phyloP scores from a whole-genome alignment of 345 rosid species.

The Chamaenerion angustifolium region DNA sequence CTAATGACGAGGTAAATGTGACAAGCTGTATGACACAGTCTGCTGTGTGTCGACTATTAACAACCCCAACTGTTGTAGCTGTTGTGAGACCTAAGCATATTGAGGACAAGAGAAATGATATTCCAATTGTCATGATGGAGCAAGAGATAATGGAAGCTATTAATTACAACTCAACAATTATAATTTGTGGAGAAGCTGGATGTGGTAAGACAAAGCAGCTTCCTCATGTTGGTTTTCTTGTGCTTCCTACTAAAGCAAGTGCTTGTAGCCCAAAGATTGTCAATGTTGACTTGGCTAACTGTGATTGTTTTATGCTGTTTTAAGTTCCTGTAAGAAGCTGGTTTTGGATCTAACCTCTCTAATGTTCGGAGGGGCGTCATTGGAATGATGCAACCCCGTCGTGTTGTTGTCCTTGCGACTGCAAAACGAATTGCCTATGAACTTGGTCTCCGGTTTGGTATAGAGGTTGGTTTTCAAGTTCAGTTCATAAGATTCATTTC shows the following conservation, averaged over 20 bases:
- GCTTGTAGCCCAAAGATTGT: slow-evolving; percentile 1
- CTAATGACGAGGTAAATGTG: slow-evolving; percentile 6
- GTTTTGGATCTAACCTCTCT: slow-evolving; percentile 53
- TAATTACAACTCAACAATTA: slow-evolving; percentile 41
- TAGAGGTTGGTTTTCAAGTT: slow-evolving; percentile 91
- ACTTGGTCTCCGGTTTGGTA: slow-evolving; percentile 72
- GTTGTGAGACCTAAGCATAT: slow-evolving; percentile 62
- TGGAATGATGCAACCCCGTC: slow-evolving; percentile 93
- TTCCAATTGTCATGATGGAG: slow-evolving; percentile 95
- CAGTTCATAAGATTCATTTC: slow-evolving; percentile 83
- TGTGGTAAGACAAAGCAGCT: slow-evolving; percentile 98
- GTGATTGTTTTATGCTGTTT: slow-evolving; percentile 7
- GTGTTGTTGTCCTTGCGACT: slow-evolving; percentile 92
- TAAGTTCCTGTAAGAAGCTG: slow-evolving; percentile 91
- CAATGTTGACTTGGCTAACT: slow-evolving; percentile 3
- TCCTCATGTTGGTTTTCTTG: slow-evolving; percentile 55
- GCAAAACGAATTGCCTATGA: slow-evolving; percentile 87
- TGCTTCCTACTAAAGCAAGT: not conserved
- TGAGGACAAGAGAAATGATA: slow-evolving; percentile 61
- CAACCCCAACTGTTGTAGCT: slow-evolving; percentile 45
- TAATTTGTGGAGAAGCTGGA: slow-evolving; percentile 86
- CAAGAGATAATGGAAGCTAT: slow-evolving; percentile 96
- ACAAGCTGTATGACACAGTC: slow-evolving; percentile 11
- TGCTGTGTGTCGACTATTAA: slow-evolving; percentile 19
- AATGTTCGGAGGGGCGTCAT: slow-evolving; percentile 47